Base-by-base conservation (phyloP, 2,329 filamentous ascomycete genomes). In the Ceratocystis variospora region DNA sequence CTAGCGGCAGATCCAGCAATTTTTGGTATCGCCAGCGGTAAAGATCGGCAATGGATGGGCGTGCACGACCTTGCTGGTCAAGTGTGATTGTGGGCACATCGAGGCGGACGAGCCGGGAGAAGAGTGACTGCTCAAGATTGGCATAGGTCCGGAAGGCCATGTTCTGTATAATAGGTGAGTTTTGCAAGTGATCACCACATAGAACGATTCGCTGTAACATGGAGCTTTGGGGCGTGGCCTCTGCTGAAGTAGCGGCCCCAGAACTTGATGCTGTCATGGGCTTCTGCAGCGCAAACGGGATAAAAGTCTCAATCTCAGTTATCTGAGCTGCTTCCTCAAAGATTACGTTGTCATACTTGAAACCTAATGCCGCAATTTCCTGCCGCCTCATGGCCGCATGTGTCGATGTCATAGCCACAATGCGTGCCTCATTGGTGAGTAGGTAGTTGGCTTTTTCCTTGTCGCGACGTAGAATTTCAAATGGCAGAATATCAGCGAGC, bases 281-380 rank as follows among this genome's bases (percentile, higher is more conserved):
- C 69, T 89, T 90, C 73, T 99, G 95, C 76, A 99, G 81, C n/a
- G 92, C 89, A 64, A 96, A 80, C 0, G 94, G 94, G 69, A 99
- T 90, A 76, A 99, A 97, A 70, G 90, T 96, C 74, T 99, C 94
- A 59, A 96, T 89, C 75, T 99, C 94, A 0, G 93, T 99, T 73
- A 99, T 93, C 73, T 99, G 94, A 12, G 94, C 94, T 4, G 94
- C 93, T 80, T 99, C 94, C 78, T 99, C 94, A 89, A 99, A 96
- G 64, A 99, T 82, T 12, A 99, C 88, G 70, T 96, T 99, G 78
- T 97, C 92, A 72, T 99, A 99, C 71, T 90, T 90, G 76, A 99
- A 99, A 17, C 92, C 92, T n/a, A 97, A 81, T 17, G 84, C 82
- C 0, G 90, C 88, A 71, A 99, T 97, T 72, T 97, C 93, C 69